phyloP scores from a whole-genome alignment of 306 rosid genomes.

The Argentina anserina region DNA sequence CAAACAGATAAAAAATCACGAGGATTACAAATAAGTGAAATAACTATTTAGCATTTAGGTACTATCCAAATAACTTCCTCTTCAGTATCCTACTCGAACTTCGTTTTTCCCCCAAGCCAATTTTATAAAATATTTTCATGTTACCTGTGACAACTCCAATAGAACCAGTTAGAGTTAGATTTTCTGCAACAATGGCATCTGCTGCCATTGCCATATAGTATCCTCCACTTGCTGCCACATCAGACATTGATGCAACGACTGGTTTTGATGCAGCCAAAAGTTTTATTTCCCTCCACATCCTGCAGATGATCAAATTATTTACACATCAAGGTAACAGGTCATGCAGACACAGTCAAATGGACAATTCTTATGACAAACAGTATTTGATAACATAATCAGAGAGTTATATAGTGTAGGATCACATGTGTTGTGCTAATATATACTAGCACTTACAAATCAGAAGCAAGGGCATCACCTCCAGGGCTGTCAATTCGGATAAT shows the following conservation, averaged over 20 bases:
- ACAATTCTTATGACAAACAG: not conserved
- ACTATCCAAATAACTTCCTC: not conserved
- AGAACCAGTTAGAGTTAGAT: constrained; percentile 87
- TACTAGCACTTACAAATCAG: constrained; percentile 89
- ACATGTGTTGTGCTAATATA: constrained; percentile 19
- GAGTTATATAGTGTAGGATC: not conserved
- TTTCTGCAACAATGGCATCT: constrained; percentile 89
- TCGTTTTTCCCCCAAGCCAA: not conserved
- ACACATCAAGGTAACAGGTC: constrained; percentile 16
- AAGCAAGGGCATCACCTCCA: constrained; percentile 99
- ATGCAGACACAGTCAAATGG: not conserved
- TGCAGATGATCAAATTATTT: constrained; percentile 37
- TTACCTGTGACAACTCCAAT: constrained; percentile 95
- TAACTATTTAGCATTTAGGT: not conserved
- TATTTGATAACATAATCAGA: not conserved
- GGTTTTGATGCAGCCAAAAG: constrained; percentile 92
- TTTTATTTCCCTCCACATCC: constrained; percentile 99
- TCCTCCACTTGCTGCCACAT: constrained; percentile 98
- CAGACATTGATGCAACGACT: constrained; percentile 94
- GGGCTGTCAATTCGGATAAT: constrained; percentile 96
- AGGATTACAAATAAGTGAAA: too few species aligned
- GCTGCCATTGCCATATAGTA: constrained; percentile 99
- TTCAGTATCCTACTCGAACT: not conserved
- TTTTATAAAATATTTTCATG: constrained; percentile 8
- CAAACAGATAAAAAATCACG: not conserved